Evolutionary conservation across 768 basidiomycete species (phyloP), one percentile per base, ranked within the genome.

Genomic region (Trametes cingulata): DNA sequence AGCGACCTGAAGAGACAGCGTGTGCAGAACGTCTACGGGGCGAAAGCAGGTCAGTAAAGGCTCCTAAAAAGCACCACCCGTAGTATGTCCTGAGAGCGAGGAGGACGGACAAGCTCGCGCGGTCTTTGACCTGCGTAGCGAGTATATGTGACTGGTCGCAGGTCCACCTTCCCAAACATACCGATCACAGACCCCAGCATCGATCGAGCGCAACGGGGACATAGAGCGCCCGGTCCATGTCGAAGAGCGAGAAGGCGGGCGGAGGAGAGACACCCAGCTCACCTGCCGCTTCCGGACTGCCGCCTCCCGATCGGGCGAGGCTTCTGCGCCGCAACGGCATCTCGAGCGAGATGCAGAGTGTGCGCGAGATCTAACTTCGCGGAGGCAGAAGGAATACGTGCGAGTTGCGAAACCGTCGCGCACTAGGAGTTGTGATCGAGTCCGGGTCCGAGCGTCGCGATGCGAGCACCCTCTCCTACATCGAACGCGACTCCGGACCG

Each of bases 1-100:
- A 96, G 82, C 3, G 93, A 88, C 37, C 96, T 87, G 60, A 93
- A 89, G 27, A 98, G 82, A 74, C 96, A 98, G 67, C 84, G 85
- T 8, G 84, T 77, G 71, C 96, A 98, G 75, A 95, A 98, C 0
- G 95, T 94, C 92, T 95, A 29, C 2, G 6, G 29, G 50, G 12
- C 14, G 39, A 50, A 15, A 56, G 35, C 36, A 39, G 43, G 51
- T 60, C 17, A 60, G 58, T 19, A 41, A 35, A 2, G 1, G 12
- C 52, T 3, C 13, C 15, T 14, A 12, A 42, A 43, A 3, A n/a
- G 22, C 15, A 19, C 2, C n/a, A n/a, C n/a, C n/a, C 1, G 14
- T 15, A 22, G 50, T 24, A 33, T 19, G 25, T 6, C 20, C 2
- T n/a, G 3, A 37, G 15, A 10, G n/a, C 22, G 50, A n/a, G 22